These are phyloP conservation scores for Leccinum obscurum DNA, from an alignment of 768 basidiomycete species.

Conservation along the genomic window DNA sequence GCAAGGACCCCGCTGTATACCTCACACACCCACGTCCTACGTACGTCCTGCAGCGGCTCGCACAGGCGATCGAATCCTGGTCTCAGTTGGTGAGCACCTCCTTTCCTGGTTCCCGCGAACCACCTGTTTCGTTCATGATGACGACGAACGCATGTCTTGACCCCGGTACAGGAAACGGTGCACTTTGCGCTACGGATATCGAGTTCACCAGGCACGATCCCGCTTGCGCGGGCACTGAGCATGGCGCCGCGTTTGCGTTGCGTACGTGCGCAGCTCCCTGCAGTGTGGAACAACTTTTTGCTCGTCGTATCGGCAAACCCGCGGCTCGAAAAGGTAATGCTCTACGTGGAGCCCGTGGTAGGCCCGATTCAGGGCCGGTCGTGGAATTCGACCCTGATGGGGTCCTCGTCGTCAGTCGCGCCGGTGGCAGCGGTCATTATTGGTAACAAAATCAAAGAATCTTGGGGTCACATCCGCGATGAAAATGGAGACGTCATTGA, in stretches of 20 bases:
- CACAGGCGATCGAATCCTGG: slow-evolving; percentile 46
- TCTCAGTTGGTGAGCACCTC: slow-evolving; percentile 44
- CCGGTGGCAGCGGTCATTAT: neutral
- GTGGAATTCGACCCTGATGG: neutral
- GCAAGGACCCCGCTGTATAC: slow-evolving; percentile 53
- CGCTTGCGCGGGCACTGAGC: slow-evolving; percentile 39
- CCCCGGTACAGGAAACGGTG: slow-evolving; percentile 44
- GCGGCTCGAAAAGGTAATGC: slow-evolving; percentile 46
- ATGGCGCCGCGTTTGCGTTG: slow-evolving; percentile 45
- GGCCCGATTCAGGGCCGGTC: slow-evolving; percentile 11
- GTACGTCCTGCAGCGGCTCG: slow-evolving; percentile 46
- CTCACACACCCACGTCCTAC: slow-evolving; percentile 51
- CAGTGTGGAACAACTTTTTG: slow-evolving; percentile 57
- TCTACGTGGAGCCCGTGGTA: slow-evolving; percentile 25
- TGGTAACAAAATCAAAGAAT: neutral
- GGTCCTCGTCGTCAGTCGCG: neutral
- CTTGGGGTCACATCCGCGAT: slow-evolving; percentile 7
- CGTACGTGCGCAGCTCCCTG: slow-evolving; percentile 54
- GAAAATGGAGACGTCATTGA: slow-evolving; percentile 16
- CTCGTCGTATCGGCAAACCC: slow-evolving; percentile 51
- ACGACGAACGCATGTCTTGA: neutral
- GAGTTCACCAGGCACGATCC: slow-evolving; percentile 31
- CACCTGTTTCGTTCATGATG: neutral
- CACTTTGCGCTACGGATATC: slow-evolving; percentile 59
- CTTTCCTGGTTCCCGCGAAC: neutral